phyloP scores from a whole-genome alignment of 441 rosid species.

The Viola pubescens region DNA sequence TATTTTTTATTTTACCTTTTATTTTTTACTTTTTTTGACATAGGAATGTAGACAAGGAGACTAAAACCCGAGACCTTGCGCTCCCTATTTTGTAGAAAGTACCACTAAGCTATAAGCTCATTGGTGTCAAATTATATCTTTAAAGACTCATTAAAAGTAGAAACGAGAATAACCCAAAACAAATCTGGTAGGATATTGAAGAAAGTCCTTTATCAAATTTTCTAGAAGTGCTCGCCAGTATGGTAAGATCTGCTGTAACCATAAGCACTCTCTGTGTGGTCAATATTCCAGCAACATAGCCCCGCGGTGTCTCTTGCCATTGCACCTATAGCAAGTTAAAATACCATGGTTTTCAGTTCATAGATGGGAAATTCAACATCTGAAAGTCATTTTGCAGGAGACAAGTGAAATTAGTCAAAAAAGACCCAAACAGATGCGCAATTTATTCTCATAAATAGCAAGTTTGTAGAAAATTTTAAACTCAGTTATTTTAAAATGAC shows the following conservation, averaged over 20 bases:
- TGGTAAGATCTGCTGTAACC: slow-evolving; percentile 82
- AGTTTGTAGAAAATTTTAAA: no score
- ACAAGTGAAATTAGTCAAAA: no score
- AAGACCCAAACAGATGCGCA: no score
- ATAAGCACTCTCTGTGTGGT: slow-evolving; percentile 91
- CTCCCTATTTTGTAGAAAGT: slow-evolving; percentile 15
- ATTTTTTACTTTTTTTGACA: no score
- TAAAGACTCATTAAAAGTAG: background rate
- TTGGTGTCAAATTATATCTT: slow-evolving; percentile 6
- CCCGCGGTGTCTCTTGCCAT: slow-evolving; percentile 93
- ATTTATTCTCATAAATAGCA: no score
- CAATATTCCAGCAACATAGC: slow-evolving; percentile 88
- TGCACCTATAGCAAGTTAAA: slow-evolving; percentile 48
- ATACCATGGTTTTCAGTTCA: slow-evolving; percentile 5
- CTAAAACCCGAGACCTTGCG: no score
- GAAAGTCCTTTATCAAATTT: slow-evolving; percentile 94
- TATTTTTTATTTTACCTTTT: no score
- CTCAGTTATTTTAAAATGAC: no score
- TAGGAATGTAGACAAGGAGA: no score
- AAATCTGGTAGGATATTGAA: slow-evolving; percentile 66
- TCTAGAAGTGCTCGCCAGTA: slow-evolving; percentile 73
- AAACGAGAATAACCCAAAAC: slow-evolving; percentile 11
- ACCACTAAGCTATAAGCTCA: slow-evolving; percentile 8
- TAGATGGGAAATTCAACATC: background rate
- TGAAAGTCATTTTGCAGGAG: background rate